Base-by-base conservation (phyloP, 805 yeast genomes). In the Ogataea henricii region DNA sequence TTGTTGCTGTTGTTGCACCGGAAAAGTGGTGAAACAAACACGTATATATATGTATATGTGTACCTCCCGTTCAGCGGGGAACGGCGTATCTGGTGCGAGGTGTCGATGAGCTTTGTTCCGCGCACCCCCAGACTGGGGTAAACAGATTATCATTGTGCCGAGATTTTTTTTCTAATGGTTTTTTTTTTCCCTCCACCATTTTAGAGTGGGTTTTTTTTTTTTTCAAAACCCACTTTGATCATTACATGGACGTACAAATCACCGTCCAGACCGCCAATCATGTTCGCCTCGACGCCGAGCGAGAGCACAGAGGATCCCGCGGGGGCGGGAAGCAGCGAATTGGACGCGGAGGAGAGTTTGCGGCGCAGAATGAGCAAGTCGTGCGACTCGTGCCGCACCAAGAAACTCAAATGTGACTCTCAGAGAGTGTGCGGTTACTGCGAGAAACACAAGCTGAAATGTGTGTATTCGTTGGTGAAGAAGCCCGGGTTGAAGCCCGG, bases 401-500 rank as follows among this genome's bases (percentile, higher is more conserved):
- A 45, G 40, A 54, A 56, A 36, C 53, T 56, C 14, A 50, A 50
- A 41, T 56, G 58, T 33, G 55, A 54, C 41, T 52, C 56, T 3
- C 21, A 22, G 23, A 52, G 33, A 23, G 52, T 43, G 6, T 56
- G 60, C 35, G 23, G 47, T 2, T 52, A 54, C 45, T 56, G 60
- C 35, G 16, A 35, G 6, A 47, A 45, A 33, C 53, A 52, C 34
- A 44, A 47, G 13, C 32, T 43, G 18, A 27, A 36, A 20, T 57
- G 62, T 34, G 37, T 45, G 20, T 58, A 55, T 29, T 54, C 59
- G 12, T 38, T 54, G 25, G 54, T 59, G 52, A 57, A 47, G 42
- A 53, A 53, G 42, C 64, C 64, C 6, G 64, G 64, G 18, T 52
- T 61, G 43, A 58, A 58, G 40, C 56, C 56, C 4, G 65, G 63